These are phyloP conservation scores for Daldinia eschscholtzii DNA, from an alignment of 2,329 filamentous ascomycete genomes.

Conservation along the genomic window DNA sequence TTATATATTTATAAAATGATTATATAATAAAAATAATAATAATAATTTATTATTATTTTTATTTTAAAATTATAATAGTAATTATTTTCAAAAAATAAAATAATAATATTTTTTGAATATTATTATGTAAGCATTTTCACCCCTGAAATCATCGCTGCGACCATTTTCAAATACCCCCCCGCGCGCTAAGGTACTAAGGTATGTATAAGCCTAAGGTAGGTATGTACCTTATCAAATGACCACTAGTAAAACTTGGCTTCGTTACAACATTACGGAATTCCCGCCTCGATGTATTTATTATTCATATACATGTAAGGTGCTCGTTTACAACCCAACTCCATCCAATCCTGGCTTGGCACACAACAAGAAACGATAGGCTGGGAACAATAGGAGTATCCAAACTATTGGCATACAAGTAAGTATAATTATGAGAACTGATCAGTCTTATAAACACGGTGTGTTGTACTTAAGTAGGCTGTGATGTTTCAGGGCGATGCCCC, in stretches of 20 bases:
- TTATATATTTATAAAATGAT: no score
- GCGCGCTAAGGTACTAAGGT: no score
- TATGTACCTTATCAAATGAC: neutral
- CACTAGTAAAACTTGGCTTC: no score
- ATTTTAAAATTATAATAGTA: no score
- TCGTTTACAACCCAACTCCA: neutral
- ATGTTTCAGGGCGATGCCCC: slow-evolving; percentile 1
- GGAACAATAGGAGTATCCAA: neutral
- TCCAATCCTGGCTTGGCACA: neutral
- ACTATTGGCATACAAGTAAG: neutral
- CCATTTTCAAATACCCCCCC: no score
- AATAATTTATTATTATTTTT: no score
- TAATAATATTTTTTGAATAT: no score
- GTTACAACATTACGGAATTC: neutral
- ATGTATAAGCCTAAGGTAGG: neutral
- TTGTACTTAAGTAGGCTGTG: neutral
- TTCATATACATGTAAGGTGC: neutral
- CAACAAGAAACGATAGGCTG: neutral
- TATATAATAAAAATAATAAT: no score
- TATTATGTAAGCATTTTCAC: no score
- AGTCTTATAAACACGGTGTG: neutral
- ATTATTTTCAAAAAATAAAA: no score
- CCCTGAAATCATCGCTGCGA: no score
- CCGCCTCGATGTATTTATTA: neutral
- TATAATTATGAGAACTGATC: neutral